Evolutionary conservation across 768 basidiomycete genomes (phyloP).

Genomic region (Obba rivulosa): DNA sequence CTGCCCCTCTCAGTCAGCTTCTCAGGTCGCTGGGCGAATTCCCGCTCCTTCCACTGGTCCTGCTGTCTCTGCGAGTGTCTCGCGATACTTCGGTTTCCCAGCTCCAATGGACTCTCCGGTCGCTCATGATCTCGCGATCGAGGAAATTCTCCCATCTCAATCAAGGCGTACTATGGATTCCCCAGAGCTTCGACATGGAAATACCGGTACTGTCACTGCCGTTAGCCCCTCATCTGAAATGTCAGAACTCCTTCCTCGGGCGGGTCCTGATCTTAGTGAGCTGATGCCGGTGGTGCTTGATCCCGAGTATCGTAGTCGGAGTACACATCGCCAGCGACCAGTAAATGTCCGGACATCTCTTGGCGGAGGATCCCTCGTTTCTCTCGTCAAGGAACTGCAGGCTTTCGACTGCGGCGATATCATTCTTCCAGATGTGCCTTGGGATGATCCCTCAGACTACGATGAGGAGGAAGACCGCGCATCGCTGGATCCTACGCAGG

Average conservation of each 20-base stretch:
- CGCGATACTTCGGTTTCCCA: constrained; percentile 5
- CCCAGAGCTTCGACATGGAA: too few relatives aligned
- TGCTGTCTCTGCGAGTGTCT: constrained; percentile 3
- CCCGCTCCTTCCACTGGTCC: not conserved
- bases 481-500: not conserved
- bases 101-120: not conserved
- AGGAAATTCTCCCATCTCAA: too few relatives aligned
- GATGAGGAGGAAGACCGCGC: not conserved
- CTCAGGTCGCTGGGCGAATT: constrained; percentile 29
- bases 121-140: too few relatives aligned
- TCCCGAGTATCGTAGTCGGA: too few relatives aligned
- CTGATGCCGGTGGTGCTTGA: too few relatives aligned
- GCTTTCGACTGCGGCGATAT: not conserved
- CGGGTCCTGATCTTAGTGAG: too few relatives aligned
- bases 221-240: too few relatives aligned
- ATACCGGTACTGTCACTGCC: too few relatives aligned
- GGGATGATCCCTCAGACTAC: not conserved
- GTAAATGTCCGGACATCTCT: not conserved
- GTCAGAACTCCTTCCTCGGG: too few relatives aligned
- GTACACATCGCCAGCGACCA: not conserved
- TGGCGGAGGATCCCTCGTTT: not conserved
- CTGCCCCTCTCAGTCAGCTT: constrained; percentile 52
- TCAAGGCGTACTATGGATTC: too few relatives aligned
- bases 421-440: not conserved
- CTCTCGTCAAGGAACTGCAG: not conserved